Base-by-base conservation (phyloP, 129 eudicot genomes). In the Apium graveolens region DNA sequence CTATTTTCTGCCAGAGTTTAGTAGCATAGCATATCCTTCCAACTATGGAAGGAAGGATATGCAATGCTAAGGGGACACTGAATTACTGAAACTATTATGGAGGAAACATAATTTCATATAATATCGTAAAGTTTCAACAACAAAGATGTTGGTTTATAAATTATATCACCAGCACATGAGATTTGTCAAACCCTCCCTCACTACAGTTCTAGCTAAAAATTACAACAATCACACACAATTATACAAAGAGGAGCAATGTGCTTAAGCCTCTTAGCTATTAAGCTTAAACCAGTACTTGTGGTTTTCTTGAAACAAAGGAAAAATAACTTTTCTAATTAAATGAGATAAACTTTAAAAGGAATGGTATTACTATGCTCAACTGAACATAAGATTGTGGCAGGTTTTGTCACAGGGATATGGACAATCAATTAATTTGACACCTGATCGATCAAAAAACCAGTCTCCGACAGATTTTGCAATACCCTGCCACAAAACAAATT, bases 401-500 rank as follows among this genome's bases (percentile, higher is more conserved):
- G 76, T 38, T 20, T 39, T 72, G 76, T 72, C 76, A 24, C 76
- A 72, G 18, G 76, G 76, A 20, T 72, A 72, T 21, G 76, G 49
- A 72, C 76, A 72, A 44, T 72, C 76, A 72, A 72, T 72, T 24
- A 17, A 43, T 41, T 72, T 72, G 32, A 24, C 43, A 9, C 18
- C 32, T 0, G 49, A 24, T 38, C 76, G 43, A 21, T 39, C 76
- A 3, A 72, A 72, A 41, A 24, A 72, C 76, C 76, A 72, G 27
- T 72, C 76, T 8, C 76, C 76, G 21, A 72, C 76, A 44, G 76
- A 38, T 13, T 38, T 24, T 5, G 76, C 76, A 16, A 72, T 72
- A 21, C 49, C 49, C 76, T 72, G 76, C 76, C 76, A 72, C 14
- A 20, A 34, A 37, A 26, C 38, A 35, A 37, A 70, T 70, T 0